phyloP scores from a whole-genome alignment of 2,329 filamentous ascomycete species.

The Cryphonectria radicalis region DNA sequence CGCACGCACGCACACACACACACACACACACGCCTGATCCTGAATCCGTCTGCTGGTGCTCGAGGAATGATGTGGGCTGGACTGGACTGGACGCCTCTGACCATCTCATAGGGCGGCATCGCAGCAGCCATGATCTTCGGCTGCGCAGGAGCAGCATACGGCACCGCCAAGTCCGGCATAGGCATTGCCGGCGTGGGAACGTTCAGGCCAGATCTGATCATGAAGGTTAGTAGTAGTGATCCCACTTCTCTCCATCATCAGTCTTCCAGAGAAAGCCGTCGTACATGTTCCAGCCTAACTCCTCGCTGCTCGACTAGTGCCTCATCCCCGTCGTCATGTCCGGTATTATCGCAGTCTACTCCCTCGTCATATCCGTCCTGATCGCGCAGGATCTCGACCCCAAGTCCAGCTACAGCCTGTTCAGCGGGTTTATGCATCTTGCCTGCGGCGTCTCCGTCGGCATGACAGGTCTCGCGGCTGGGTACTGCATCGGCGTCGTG shows the following conservation, averaged over 20 bases:
- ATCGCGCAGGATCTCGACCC: conserved; percentile 89
- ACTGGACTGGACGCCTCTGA: conserved; percentile 27
- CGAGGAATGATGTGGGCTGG: background rate
- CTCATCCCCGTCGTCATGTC: conserved; percentile 95
- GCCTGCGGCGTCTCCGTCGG: conserved; percentile 90
- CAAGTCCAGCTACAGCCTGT: conserved; percentile 75
- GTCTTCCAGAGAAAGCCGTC: background rate
- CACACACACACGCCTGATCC: conserved; percentile 15
- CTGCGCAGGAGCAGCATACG: conserved; percentile 80
- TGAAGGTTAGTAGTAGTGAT: conserved; percentile 67
- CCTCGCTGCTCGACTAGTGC: conserved; percentile 55
- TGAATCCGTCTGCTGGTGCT: background rate
- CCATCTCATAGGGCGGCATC: conserved; percentile 67
- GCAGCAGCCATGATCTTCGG: conserved; percentile 83
- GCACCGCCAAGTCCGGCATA: conserved; percentile 86
- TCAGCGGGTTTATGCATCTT: conserved; percentile 93
- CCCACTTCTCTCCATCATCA: background rate
- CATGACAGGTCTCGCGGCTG: conserved; percentile 88
- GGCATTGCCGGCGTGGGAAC: conserved; percentile 85
- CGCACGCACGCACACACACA: conserved; percentile 40
- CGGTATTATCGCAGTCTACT: conserved; percentile 97
- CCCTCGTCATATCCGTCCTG: conserved; percentile 93
- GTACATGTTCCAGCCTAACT: conserved; percentile 13
- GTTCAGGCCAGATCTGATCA: conserved; percentile 84
- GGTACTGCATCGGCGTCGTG: conserved; percentile 94